Conservation (phyloP, 768 basidiomycete species). For the Phlegmacium glaucopus region DNA sequence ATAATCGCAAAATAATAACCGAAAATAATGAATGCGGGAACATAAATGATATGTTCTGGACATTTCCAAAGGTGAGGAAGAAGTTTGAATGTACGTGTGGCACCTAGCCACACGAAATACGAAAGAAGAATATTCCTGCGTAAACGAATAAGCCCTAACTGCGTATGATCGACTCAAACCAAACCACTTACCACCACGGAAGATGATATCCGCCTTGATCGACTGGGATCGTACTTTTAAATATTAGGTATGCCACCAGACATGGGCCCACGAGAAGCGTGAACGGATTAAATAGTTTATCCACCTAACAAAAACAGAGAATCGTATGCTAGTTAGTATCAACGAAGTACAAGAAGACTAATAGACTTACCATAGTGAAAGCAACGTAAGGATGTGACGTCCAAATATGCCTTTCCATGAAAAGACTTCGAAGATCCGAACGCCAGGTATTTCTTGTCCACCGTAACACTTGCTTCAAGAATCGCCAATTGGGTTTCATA, state of each 20-base stretch:
- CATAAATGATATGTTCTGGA: conserved; percentile 74
- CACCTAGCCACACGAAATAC: conserved; percentile 68
- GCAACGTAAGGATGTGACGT: conserved; percentile 88
- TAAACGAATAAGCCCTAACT: conserved; percentile 1
- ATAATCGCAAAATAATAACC: conserved; percentile 95
- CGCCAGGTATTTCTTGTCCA: conserved; percentile 97
- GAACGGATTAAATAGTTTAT: conserved; percentile 83
- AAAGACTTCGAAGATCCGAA: conserved; percentile 82
- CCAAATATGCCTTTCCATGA: conserved; percentile 88
- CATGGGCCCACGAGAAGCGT: conserved; percentile 83
- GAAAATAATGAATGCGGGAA: conserved; percentile 84
- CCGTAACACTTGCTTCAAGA: conserved; percentile 88
- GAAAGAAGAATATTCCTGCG: conserved; percentile 65
- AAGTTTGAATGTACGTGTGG: conserved; percentile 77
- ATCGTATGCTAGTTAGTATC: conserved; percentile 1
- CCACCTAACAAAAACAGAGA: conserved; percentile 49
- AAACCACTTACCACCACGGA: conserved; percentile 67
- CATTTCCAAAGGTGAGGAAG: conserved; percentile 78
- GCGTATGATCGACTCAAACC: conserved; percentile 3
- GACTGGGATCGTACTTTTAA: conserved; percentile 70
- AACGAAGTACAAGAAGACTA: conserved; percentile 32
- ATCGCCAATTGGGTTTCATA: conserved; percentile 97
- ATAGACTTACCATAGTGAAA: conserved; percentile 80
- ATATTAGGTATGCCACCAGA: conserved; percentile 73
- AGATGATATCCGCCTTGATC: conserved; percentile 74